These are phyloP conservation scores for Cylindrodendrum hubeiense DNA, from an alignment of 2,329 filamentous ascomycete genomes.

Conservation along the genomic window DNA sequence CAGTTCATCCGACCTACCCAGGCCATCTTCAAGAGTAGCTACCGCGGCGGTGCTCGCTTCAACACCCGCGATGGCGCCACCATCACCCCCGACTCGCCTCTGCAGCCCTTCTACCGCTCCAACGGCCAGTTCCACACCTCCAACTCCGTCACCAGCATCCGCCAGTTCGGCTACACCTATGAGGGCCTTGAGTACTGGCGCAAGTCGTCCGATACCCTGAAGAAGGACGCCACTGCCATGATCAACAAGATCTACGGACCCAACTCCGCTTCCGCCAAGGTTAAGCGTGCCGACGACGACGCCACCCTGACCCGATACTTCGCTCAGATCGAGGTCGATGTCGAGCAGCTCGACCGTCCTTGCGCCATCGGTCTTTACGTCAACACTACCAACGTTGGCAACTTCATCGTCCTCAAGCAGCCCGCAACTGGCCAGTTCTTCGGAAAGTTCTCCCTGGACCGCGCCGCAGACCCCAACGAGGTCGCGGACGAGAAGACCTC, in stretches of 20 bases:
- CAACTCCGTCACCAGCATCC: slow-evolving; percentile 47
- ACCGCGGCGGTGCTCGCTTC: slow-evolving; percentile 52
- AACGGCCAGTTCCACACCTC: slow-evolving; percentile 58
- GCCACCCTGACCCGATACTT: slow-evolving; percentile 50
- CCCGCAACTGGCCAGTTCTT: slow-evolving; percentile 47
- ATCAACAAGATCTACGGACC: slow-evolving; percentile 51
- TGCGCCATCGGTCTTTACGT: slow-evolving; percentile 51
- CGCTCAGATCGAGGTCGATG: slow-evolving; percentile 49
- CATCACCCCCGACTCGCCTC: slow-evolving; percentile 57
- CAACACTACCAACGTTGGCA: slow-evolving; percentile 48
- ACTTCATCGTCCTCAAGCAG: slow-evolving; percentile 52
- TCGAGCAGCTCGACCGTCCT: slow-evolving; percentile 51
- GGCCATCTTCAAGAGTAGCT: slow-evolving; percentile 51
- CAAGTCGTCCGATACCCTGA: slow-evolving; percentile 39
- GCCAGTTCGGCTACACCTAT: slow-evolving; percentile 55
- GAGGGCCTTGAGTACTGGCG: slow-evolving; percentile 52
- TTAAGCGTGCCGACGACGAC: slow-evolving; percentile 29
- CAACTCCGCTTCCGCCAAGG: slow-evolving; percentile 1
- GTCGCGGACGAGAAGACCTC: slow-evolving; percentile 51
- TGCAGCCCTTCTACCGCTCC: slow-evolving; percentile 63
- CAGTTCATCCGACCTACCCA: slow-evolving; percentile 56
- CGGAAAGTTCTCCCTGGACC: slow-evolving; percentile 57
- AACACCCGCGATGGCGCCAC: slow-evolving; percentile 54
- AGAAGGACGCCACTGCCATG: slow-evolving; percentile 44
- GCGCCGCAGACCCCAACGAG: slow-evolving; percentile 73